A percentile compares a stretch with the other conserved stretches of the same genome.
Conservation (phyloP, 2,329 filamentous ascomycete genomes). For the Trichoderma simmonsii region DNA sequence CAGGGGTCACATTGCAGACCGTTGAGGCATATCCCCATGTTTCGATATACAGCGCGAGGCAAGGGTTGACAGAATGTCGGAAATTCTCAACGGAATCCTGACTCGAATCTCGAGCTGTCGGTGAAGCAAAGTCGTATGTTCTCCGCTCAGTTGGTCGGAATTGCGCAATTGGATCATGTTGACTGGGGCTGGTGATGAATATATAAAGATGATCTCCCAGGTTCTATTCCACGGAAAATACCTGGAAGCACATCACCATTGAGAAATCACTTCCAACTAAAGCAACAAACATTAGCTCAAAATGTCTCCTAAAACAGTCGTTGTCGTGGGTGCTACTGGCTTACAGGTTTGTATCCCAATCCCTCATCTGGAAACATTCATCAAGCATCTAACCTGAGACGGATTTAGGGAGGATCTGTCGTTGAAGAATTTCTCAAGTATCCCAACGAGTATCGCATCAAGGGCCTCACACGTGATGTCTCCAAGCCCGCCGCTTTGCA, state of each 20-base stretch:
- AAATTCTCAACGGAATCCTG: background rate
- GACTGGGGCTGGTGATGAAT: background rate
- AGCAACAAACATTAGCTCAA: background rate
- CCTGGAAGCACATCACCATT: background rate
- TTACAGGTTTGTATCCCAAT: background rate
- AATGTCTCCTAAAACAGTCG: background rate
- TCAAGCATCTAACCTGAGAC: background rate
- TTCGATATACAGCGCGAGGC: background rate
- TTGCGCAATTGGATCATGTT: background rate
- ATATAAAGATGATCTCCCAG: background rate
- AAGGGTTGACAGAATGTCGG: background rate
- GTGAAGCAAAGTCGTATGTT: background rate
- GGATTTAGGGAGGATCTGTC: background rate
- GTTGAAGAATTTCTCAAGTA: background rate
- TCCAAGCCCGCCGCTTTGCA: background rate
- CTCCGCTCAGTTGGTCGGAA: background rate
- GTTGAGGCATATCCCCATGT: background rate
- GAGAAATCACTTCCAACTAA: background rate
- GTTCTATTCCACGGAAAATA: fast-evolving
- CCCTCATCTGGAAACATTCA: background rate
- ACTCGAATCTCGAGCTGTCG: background rate
- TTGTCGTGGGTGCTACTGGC: background rate
- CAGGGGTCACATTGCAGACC: background rate
- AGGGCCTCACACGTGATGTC: background rate
- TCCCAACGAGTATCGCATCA: background rate